Base-by-base conservation (phyloP, 129 eudicot genomes). In the Tagetes patula region DNA sequence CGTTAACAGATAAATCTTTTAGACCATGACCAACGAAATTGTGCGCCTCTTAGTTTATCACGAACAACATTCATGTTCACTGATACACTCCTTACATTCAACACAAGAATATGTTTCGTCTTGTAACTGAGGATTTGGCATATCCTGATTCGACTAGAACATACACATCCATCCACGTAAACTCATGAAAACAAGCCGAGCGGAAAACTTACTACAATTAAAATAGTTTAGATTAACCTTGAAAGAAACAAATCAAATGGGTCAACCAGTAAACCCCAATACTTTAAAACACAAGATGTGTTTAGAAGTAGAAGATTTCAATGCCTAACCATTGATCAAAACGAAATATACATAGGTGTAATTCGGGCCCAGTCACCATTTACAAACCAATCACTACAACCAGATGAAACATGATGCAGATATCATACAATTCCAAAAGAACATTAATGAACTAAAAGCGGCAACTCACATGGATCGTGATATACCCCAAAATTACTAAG, bases 361-460 rank as follows among this genome's bases (percentile, higher is more conserved):
- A 72, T 47, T 65, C 45, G 30, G 67, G 45, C 1, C 67, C 36
- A 58, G 42, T 69, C 69, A 36, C 65, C 82, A 79, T 71, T 64
- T 71, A 78, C 82, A 64, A 71, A 71, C 82, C 82, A 78, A 52
- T 64, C 72, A 61, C 74, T 76, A 64, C 67, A 46, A 63, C 75
- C 63, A 49, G 43, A 54, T 46, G 67, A 65, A 78, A 71, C 82
- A 79, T 72, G 78, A 71, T 64, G 52, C 77, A 8, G 5, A 78
- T 79, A 78, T 72, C 82, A 71, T 79, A 79, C 82, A 79, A 72
- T 71, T 79, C 52, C 68, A 71, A 54, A 54, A 54, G 36, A 64
- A 62, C 72, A 76, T 14, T 27, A 54, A 68, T 45, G 62, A 76
- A 65, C 77, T 61, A 64, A 71, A 72, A 64, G 76, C 40, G 32